phyloP scores from a whole-genome alignment of 177 flowering plant genomes.

The Vitis hybrid region DNA sequence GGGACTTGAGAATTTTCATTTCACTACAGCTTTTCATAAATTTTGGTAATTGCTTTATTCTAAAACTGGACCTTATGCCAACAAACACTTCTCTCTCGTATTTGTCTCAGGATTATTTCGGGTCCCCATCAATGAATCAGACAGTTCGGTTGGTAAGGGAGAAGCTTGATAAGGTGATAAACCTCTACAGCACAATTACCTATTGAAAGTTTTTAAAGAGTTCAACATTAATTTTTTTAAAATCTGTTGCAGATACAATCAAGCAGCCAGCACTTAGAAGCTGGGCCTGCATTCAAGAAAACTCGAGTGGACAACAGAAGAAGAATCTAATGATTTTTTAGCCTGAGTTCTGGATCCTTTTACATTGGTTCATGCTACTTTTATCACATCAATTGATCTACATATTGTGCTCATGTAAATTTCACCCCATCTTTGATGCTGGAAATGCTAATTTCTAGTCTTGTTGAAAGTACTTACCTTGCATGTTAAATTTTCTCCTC shows the following conservation, averaged over 20 bases:
- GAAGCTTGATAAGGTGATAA: constrained; percentile 72
- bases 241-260: constrained; percentile 59
- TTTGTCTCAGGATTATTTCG: constrained; percentile 61
- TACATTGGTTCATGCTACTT: too few relatives aligned
- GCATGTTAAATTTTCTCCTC: too few relatives aligned
- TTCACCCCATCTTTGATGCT: too few relatives aligned
- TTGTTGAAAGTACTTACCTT: too few relatives aligned
- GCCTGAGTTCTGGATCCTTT: neutral
- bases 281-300: constrained; percentile 57
- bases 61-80: neutral
- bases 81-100: neutral
- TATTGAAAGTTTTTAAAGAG: neutral
- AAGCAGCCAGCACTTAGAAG: constrained; percentile 39
- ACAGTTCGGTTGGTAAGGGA: constrained; percentile 74
- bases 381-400: too few relatives aligned
- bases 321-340: constrained; percentile 47
- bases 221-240: neutral
- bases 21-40: too few relatives aligned
- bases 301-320: constrained; percentile 65
- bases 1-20: too few relatives aligned
- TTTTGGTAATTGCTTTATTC: neutral
- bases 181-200: neutral
- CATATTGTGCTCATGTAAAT: too few relatives aligned
- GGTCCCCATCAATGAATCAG: constrained; percentile 84
- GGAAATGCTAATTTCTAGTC: too few relatives aligned